Conservation (phyloP, 78 protist species). For the Carpediemonas membranifera region DNA sequence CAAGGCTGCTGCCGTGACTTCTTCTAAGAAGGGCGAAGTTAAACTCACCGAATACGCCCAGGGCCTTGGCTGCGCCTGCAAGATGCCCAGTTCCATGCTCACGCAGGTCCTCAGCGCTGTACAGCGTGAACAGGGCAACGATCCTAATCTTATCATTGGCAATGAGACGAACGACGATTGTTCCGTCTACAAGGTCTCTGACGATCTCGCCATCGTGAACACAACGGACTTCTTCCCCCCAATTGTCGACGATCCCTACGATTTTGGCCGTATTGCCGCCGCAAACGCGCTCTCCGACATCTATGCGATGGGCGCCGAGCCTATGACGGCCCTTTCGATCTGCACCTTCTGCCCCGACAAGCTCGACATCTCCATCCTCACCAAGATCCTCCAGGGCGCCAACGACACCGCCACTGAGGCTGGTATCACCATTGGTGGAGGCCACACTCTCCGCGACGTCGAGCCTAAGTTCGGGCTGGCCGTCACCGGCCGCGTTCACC, state of each 20-base stretch:
- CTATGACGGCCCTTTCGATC: slow-evolving; percentile 5
- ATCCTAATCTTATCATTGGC: not conserved
- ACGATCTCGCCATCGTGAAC: slow-evolving; percentile 6
- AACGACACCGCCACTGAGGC: not conserved
- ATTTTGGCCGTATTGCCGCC: slow-evolving; percentile 26
- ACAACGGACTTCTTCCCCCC: slow-evolving; percentile 23
- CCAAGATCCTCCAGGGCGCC: slow-evolving; percentile 22
- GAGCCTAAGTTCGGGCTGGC: slow-evolving; percentile 35
- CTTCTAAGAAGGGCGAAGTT: too few species aligned
- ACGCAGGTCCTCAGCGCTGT: slow-evolving; percentile 2
- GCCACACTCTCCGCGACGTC: slow-evolving; percentile 25
- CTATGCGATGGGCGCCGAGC: slow-evolving; percentile 33
- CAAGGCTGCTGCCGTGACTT: too few species aligned
- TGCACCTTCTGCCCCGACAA: not conserved
- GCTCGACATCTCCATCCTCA: slow-evolving; percentile 2
- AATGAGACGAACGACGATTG: slow-evolving; percentile 19
- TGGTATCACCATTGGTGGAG: slow-evolving; percentile 24
- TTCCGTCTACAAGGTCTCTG: not conserved
- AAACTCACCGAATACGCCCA: slow-evolving; percentile 6
- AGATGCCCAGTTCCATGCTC: too few species aligned
- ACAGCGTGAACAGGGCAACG: not conserved
- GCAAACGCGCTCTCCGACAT: slow-evolving; percentile 38
- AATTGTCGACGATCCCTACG: slow-evolving; percentile 12
- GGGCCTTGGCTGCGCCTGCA: slow-evolving; percentile 32
- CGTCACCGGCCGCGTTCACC: slow-evolving; percentile 18